phyloP scores from a whole-genome alignment of 805 yeast species.

The Candida railenensis region DNA sequence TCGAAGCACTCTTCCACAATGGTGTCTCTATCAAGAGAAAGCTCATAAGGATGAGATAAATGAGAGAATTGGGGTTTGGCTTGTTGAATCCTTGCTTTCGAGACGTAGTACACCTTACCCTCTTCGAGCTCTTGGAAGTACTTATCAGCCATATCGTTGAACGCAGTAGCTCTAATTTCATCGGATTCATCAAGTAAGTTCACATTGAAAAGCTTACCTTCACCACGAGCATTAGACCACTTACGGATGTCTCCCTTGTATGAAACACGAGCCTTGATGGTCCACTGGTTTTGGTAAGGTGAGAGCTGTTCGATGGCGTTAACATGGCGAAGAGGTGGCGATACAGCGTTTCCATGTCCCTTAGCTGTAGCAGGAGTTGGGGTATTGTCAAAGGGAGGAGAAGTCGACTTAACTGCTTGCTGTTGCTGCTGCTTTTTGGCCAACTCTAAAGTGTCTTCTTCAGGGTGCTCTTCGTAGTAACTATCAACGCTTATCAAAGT shows the following conservation, averaged over 20 bases:
- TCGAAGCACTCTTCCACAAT: constrained; percentile 67
- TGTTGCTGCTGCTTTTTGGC: constrained; percentile 11
- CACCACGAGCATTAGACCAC: constrained; percentile 84
- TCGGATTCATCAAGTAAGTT: constrained; percentile 92
- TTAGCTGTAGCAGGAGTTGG: constrained; percentile 17
- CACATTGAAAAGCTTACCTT: constrained; percentile 86
- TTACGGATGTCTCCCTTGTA: constrained; percentile 84
- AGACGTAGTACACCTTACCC: constrained; percentile 83
- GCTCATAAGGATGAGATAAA: constrained; percentile 85
- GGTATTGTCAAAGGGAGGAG: constrained; percentile 12
- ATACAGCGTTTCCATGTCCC: constrained; percentile 5
- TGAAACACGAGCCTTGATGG: constrained; percentile 88
- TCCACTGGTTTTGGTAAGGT: constrained; percentile 90
- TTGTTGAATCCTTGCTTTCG: constrained; percentile 76
- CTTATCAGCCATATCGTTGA: constrained; percentile 81
- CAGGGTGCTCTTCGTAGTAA: constrained; percentile 59
- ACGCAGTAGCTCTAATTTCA: constrained; percentile 94
- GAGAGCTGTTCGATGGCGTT: constrained; percentile 84
- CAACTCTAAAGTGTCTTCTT: constrained; percentile 40
- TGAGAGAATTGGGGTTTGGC: constrained; percentile 86
- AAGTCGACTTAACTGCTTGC: constrained; percentile 3
- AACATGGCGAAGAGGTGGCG: constrained; percentile 31
- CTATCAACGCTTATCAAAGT: constrained; percentile 50
- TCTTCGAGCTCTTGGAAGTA: constrained; percentile 76
- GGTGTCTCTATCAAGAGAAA: constrained; percentile 77